phyloP scores from a whole-genome alignment of 1,284 basidiomycete species.

The Rhodotorula sp. region DNA sequence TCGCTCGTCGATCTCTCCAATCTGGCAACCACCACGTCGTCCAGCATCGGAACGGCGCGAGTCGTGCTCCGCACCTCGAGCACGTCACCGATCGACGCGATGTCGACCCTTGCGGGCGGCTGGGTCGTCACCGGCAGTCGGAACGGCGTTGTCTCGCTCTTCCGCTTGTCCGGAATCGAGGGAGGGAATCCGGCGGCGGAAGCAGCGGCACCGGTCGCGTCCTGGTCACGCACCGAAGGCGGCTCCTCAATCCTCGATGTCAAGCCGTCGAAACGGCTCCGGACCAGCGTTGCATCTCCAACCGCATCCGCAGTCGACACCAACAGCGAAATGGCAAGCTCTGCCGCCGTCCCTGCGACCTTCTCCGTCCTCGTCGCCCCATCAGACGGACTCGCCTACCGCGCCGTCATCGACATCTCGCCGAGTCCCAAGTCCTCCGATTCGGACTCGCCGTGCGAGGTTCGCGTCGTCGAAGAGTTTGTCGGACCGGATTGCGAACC shows the following conservation, averaged over 20 bases:
- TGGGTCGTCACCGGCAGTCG: slow-evolving; percentile 14
- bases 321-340: not conserved
- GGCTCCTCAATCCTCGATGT: slow-evolving; percentile 20
- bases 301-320: not conserved
- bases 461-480: slow-evolving; percentile 31
- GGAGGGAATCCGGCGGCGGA: not conserved
- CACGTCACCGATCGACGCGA: not conserved
- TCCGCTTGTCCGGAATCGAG: not conserved
- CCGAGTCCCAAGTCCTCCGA: not conserved
- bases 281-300: not conserved
- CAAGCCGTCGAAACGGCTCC: not conserved
- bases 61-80: not conserved
- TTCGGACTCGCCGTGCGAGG: not conserved
- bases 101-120: not conserved
- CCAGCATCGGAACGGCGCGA: not conserved
- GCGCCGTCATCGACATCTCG: not conserved
- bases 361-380: slow-evolving; percentile 28
- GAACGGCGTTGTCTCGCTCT: slow-evolving; percentile 20
- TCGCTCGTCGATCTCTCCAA: slow-evolving; percentile 8
- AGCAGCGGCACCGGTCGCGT: not conserved
- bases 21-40: not conserved
- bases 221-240: not conserved
- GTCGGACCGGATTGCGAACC: slow-evolving; percentile 40
- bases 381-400: slow-evolving; percentile 40
- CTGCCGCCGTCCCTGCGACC: not conserved